Evolutionary conservation across 202 grass and related monocot genomes (phyloP), one percentile per base, ranked within the genome.

Genomic region (Schoenoplectus triqueter): DNA sequence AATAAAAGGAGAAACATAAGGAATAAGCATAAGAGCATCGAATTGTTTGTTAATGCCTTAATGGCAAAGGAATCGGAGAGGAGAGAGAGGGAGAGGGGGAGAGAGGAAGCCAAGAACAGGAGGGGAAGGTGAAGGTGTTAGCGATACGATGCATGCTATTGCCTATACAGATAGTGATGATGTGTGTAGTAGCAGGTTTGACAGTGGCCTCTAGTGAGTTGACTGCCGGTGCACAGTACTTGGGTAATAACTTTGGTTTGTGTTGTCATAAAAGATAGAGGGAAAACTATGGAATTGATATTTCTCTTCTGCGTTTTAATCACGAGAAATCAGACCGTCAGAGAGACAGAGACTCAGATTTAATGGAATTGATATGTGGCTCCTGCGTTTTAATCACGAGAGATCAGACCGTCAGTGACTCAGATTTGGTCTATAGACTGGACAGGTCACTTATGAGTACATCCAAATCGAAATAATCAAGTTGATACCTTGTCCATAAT

Each of bases 1-100:
- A 63, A 75, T 70, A 82, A 75, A 64, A 85, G 82, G 71, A 21
- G 86, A 52, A 13, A 69, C 54, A 70, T 42, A 10, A 22, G 86
- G 83, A 84, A 89, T 86, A 80, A 82, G 86, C 67, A 89, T 86
- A 64, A 61, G 50, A 78, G 72, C 65, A 49, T 52, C 19, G 67
- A 41, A 52, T 73, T 45, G 75, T 79, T 78, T 41, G 55, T 54
- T 77, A 77, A 68, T 88, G 86, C 31, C 31, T 31, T 31, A 31
- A 31, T 31, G 31, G 86, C 46, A 5, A 79, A 45, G 64, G 80
- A 78, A 88, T 83, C 70, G 6, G 11, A 3, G 57, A 41, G 67
- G 22, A 82, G n/a, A 7, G 63, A 59, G 15, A 1, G 5, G 17
- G 41, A 31, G 31, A 31, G 31, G 31, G 31, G 31, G 9, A 56